A percentile compares a stretch with the other conserved stretches of the same genome.
Evolutionary conservation across 2,329 filamentous ascomycete species (phyloP).

Genomic region (Paracamarosporium sp.): DNA sequence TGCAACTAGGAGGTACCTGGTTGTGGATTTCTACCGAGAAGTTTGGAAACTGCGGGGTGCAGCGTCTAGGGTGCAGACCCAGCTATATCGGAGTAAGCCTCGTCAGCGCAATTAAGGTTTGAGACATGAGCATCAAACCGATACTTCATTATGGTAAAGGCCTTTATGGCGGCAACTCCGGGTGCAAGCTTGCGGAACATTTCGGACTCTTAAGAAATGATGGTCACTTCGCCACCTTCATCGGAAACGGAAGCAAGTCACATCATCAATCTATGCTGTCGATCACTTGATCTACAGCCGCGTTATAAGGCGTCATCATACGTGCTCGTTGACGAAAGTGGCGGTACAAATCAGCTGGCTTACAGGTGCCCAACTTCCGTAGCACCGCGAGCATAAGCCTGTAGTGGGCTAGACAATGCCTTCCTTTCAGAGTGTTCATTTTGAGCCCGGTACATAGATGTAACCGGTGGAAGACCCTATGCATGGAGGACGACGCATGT

Average conservation of each 20-base stretch:
- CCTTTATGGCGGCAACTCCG: not conserved
- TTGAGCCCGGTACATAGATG: conserved; percentile 12
- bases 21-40: conserved; percentile 8
- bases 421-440: conserved; percentile 8
- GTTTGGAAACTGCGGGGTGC: conserved; percentile 27
- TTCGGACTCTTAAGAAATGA: not conserved
- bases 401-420: conserved; percentile 3
- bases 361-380: conserved; percentile 27
- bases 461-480: not conserved
- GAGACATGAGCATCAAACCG: not conserved
- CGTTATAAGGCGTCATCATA: conserved; percentile 16
- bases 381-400: conserved; percentile 14
- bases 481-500: not conserved
- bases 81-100: conserved; percentile 17
- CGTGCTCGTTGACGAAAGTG: conserved; percentile 11
- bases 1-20: not conserved
- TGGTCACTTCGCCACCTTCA: not conserved
- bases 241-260: not conserved
- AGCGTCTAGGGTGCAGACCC: conserved; percentile 26
- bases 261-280: not conserved
- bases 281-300: not conserved
- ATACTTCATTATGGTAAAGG: not conserved
- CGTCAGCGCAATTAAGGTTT: conserved; percentile 32
- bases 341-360: conserved; percentile 8
- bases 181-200: not conserved